These are phyloP conservation scores for Bauhinia variegata DNA, from an alignment of 306 rosid species.

Conservation along the genomic window DNA sequence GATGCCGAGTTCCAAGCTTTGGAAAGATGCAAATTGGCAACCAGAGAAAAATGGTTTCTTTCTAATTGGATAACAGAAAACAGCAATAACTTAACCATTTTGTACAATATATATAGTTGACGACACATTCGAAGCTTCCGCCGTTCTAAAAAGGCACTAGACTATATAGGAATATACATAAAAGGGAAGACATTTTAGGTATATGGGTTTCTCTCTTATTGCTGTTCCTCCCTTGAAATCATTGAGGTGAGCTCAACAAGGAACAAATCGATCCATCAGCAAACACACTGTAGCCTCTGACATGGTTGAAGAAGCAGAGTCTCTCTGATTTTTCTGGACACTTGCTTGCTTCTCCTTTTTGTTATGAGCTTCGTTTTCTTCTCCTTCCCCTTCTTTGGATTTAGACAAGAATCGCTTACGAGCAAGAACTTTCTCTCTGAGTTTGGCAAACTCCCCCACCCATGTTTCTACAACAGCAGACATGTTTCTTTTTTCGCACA, in stretches of 20 bases:
- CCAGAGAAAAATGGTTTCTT: not conserved
- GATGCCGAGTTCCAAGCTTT: too few relatives aligned
- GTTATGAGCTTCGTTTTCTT: slow-evolving; percentile 3
- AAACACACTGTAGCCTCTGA: slow-evolving; percentile 71
- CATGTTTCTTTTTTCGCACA: slow-evolving; percentile 43
- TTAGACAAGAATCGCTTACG: slow-evolving; percentile 37
- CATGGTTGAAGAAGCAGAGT: slow-evolving; percentile 34
- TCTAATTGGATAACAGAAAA: not conserved
- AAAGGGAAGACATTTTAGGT: not conserved
- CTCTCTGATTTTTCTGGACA: not conserved
- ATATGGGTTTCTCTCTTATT: not conserved
- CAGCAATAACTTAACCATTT: not conserved
- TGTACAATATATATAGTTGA: slow-evolving; percentile 1
- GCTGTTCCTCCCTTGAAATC: not conserved
- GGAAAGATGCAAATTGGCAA: not conserved
- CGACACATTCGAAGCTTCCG: not conserved
- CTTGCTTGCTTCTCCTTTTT: slow-evolving; percentile 16
- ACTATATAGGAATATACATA: too few relatives aligned
- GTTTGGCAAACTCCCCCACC: slow-evolving; percentile 70
- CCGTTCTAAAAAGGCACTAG: slow-evolving; percentile 6
- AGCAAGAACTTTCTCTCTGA: slow-evolving; percentile 53
- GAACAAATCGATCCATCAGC: slow-evolving; percentile 90
- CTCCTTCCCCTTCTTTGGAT: slow-evolving; percentile 39
- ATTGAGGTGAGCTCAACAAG: slow-evolving; percentile 47
- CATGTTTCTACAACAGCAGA: slow-evolving; percentile 68